Base-by-base conservation (phyloP, 1,139 yeast species). In the Eremothecium sinecaudum region DNA sequence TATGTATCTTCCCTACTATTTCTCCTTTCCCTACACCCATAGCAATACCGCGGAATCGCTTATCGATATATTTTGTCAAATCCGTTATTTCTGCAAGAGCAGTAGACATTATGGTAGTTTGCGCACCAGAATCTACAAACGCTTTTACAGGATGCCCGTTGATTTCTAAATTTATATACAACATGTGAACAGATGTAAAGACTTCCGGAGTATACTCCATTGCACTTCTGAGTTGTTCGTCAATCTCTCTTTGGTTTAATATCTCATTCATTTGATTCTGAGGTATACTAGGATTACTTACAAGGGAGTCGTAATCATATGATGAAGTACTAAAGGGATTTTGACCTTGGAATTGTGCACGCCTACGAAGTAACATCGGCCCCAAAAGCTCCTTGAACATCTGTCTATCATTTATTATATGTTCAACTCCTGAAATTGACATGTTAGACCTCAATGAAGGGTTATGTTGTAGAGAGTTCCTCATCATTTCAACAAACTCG, bases 81-180 rank as follows among this genome's bases (percentile, higher is more conserved):
- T 83, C 82, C 36, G 90, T 74, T 38, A 66, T 63, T 43, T 79
- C 80, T 0, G 94, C 95, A 45, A 90, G 66, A 28, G 64, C 61
- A 1, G 94, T 81, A 14, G 86, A 75, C 55, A 79, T 79, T 33
- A 87, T 79, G 0, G 98, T 86, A 27, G 75, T 67, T 56, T 86
- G 96, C 1, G 99, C 98, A 2, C 99, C 98, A 0, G 96, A 76
- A 55, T 90, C 99, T 8, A 90, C 94, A 63, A 90, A 83, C 0
- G 97, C 97, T 55, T 83, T 83, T 6, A 86, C 81, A 16, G 77
- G 74, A 32, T 70, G 68, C 1, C 92, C 90, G 50, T 87, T 86
- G 17, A 90, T 79, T 41, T 73, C 75, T 34, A 86, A 68, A 37
- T 78, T 68, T 13, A 90, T 75, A 59, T 78, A 87, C 34, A 90